Base-by-base conservation (phyloP, 805 yeast genomes). In the Cyberlindnera mycetangii region DNA sequence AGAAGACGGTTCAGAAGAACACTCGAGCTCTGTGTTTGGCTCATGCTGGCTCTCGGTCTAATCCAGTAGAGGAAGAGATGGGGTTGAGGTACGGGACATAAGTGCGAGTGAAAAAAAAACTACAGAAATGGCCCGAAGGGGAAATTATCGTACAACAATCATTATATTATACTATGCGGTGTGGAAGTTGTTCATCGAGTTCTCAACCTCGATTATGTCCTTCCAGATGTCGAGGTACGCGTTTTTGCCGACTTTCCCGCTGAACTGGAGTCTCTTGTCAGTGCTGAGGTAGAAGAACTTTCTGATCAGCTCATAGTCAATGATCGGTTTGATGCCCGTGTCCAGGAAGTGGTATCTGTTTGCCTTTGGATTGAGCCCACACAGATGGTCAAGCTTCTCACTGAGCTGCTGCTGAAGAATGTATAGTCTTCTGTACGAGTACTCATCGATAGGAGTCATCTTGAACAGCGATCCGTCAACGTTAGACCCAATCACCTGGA, bases 391-490 rank as follows among this genome's bases (percentile, higher is more conserved):
- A 45, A 85, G 86, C 53, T 85, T 85, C 44, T 90, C 97, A 30
- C 76, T 75, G 40, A 93, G 67, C 55, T 89, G 97, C 63, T 89
- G 96, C 60, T 90, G 97, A 17, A 92, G 69, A 28, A 89, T 82
- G 58, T 85, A 87, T 59, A 93, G 71, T 46, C 95, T 72, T 62
- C 97, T 75, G 65, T 89, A 93, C 11, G 79, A 72, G 3, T 78
- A 66, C 59, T 93, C 98, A 32, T 75, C 68, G 11, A 89, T 68
- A 0, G 98, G 97, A 17, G 78, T 69, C 7, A 93, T 78, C 40
- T 78, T 75, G 55, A 79, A 81, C 30, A 93, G 63, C 0, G 90
- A 81, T 0, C 99, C 99, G 56, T 90, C 96, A 2, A 72, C 68
- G 14, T 84, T 81, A 1, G 83, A 80, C 3, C 92, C 96, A 40